phyloP scores from a whole-genome alignment of 352 stramenopile genomes.

The Phytopythium chamaehyphon region DNA sequence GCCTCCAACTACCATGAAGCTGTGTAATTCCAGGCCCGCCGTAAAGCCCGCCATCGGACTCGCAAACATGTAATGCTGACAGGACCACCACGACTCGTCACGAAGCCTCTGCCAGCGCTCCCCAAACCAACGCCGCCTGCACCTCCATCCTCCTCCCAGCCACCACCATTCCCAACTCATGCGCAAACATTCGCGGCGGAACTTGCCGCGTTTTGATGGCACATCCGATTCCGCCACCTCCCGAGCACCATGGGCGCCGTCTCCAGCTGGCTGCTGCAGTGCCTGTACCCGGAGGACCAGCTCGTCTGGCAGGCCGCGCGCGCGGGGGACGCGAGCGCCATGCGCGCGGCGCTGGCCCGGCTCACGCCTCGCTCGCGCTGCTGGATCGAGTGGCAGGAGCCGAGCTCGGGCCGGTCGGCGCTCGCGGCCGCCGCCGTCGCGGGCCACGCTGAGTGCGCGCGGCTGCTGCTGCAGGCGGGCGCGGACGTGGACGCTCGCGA shows the following conservation, averaged over 20 bases:
- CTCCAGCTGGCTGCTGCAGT: slow-evolving; percentile 48
- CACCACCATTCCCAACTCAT: too few relatives aligned
- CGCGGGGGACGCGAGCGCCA: slow-evolving; percentile 27
- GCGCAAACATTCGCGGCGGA: too few relatives aligned
- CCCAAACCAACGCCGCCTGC: too few relatives aligned
- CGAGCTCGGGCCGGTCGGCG: slow-evolving; percentile 35
- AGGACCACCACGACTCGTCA: too few relatives aligned
- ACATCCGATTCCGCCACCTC: too few relatives aligned
- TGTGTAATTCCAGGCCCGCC: too few relatives aligned
- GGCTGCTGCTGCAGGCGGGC: slow-evolving; percentile 31
- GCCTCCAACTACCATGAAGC: too few relatives aligned
- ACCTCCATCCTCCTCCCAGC: too few relatives aligned
- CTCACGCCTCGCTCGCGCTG: slow-evolving; percentile 35
- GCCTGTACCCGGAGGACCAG: slow-evolving; percentile 51
- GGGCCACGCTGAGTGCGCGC: slow-evolving; percentile 43
- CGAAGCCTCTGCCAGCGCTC: too few relatives aligned
- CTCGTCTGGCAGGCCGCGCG: slow-evolving; percentile 45
- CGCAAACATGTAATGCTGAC: too few relatives aligned
- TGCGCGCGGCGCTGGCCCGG: slow-evolving; percentile 28
- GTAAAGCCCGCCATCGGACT: too few relatives aligned
- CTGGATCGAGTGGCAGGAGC: slow-evolving; percentile 57
- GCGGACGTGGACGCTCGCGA: slow-evolving; percentile 54
- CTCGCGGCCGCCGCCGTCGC: slow-evolving; percentile 35
- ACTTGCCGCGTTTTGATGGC: too few relatives aligned
- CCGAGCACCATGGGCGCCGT: slow-evolving; percentile 32